A percentile compares a stretch with the other conserved stretches of the same genome.
Evolutionary conservation across 441 rosid species (phyloP).

Genomic region (Erodium texanum): DNA sequence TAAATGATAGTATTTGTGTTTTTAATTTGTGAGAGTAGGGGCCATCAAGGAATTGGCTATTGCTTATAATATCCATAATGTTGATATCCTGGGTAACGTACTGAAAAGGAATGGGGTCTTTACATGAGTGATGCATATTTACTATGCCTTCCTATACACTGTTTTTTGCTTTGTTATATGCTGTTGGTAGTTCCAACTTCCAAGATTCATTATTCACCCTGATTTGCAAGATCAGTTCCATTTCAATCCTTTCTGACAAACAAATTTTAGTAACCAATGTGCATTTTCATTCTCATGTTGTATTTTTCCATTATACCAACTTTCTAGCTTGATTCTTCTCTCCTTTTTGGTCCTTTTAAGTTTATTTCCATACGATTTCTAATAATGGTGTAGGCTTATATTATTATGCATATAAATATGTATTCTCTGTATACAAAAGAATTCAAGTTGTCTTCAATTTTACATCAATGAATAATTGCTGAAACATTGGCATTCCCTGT

Average conservation of each 20-base stretch:
- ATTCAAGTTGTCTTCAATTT: no score
- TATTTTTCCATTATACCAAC: neutral
- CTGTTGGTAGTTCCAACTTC: neutral
- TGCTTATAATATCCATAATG: neutral
- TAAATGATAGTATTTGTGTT: neutral
- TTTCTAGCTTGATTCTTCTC: neutral
- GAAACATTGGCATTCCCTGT: constrained; percentile 20
- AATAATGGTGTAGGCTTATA: neutral
- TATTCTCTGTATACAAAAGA: no score
- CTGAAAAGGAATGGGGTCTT: neutral
- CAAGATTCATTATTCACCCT: neutral
- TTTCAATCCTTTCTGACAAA: neutral
- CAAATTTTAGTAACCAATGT: neutral
- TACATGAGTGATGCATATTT: neutral
- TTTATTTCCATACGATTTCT: neutral
- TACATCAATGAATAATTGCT: neutral
- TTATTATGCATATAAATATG: no score
- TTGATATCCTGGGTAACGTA: neutral
- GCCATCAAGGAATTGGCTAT: neutral
- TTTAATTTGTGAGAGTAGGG: neutral
- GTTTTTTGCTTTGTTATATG: neutral
- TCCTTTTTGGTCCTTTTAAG: neutral
- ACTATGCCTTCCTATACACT: neutral
- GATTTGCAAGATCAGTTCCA: neutral
- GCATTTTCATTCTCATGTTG: neutral